A percentile compares a stretch with the other conserved stretches of the same genome.
Evolutionary conservation across 805 yeast genomes (phyloP).

Genomic region (Lipomyces mesembrius): DNA sequence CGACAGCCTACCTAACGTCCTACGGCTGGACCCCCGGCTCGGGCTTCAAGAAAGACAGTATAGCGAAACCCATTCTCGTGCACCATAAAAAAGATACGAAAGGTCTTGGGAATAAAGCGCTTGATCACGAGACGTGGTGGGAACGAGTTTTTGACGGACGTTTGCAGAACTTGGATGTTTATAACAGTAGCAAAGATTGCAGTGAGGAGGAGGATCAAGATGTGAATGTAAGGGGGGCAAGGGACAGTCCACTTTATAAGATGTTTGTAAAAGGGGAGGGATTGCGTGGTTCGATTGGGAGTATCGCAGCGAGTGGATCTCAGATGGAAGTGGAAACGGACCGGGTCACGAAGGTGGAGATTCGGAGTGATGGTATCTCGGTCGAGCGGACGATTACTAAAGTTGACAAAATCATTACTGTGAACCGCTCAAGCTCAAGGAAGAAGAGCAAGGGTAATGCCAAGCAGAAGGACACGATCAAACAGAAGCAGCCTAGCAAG

Average conservation of each 20-base stretch:
- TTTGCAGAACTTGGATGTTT: conserved; percentile 73
- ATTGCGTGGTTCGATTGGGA: conserved; percentile 65
- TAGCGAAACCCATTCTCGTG: conserved; percentile 83
- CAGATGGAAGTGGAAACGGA: not conserved
- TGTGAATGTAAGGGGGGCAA: conserved; percentile 47
- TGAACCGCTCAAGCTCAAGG: conserved; percentile 24
- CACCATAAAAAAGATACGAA: conserved; percentile 88
- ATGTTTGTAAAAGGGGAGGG: conserved; percentile 91
- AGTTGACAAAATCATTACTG: conserved; percentile 24
- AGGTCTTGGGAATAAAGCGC: conserved; percentile 79
- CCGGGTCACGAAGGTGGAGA: not conserved
- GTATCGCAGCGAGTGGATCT: not conserved
- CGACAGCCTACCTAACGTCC: conserved; percentile 68
- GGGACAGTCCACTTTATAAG: conserved; percentile 73
- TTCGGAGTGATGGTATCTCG: not conserved
- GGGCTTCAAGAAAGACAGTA: conserved; percentile 77
- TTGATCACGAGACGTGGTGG: conserved; percentile 95
- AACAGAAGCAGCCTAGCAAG: conserved; percentile 45
- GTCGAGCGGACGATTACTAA: not conserved
- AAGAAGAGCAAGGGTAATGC: conserved; percentile 41
- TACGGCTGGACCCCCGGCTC: conserved; percentile 95
- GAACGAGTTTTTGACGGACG: conserved; percentile 94
- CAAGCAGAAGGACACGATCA: conserved; percentile 38
- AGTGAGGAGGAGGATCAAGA: conserved; percentile 52
- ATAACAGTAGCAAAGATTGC: conserved; percentile 30